These are phyloP conservation scores for Lasiodiplodia sp. DNA, from an alignment of 2,329 filamentous ascomycete species.

Conservation along the genomic window DNA sequence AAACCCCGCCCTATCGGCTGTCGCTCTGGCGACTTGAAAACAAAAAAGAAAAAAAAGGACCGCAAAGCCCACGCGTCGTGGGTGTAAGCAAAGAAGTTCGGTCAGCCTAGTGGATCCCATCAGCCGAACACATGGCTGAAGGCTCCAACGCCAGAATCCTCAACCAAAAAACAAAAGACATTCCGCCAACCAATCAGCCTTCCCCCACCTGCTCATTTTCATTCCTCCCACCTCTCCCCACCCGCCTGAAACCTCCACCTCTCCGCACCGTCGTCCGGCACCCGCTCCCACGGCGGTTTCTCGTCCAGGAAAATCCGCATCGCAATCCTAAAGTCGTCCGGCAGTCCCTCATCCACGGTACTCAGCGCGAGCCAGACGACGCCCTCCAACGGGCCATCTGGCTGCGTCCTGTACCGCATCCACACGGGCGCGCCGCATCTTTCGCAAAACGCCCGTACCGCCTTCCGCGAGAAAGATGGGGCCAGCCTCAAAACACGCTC, in stretches of 20 bases:
- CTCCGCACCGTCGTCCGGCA: constrained; percentile 16
- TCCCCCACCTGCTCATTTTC: too few relatives aligned
- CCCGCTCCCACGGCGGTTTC: constrained; percentile 17
- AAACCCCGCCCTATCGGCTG: too few relatives aligned
- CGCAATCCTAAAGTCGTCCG: constrained; percentile 44
- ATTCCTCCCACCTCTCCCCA: background rate
- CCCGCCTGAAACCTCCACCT: background rate
- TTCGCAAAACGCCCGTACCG: constrained; percentile 19
- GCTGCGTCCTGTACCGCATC: background rate
- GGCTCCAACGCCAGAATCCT: too few relatives aligned
- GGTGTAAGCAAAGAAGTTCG: too few relatives aligned
- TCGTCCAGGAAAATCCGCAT: constrained; percentile 57
- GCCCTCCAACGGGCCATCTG: background rate
- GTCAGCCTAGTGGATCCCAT: too few relatives aligned
- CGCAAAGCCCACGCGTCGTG: too few relatives aligned
- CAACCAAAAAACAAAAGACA: too few relatives aligned
- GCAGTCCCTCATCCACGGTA: constrained; percentile 48
- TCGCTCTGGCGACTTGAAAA: too few relatives aligned
- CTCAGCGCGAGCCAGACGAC: constrained; percentile 36
- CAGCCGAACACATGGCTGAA: too few relatives aligned
- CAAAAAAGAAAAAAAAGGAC: too few relatives aligned
- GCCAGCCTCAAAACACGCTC: background rate
- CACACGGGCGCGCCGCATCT: constrained; percentile 3
- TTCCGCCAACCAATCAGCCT: too few relatives aligned
- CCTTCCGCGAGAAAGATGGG: background rate